Base-by-base conservation (phyloP, 164 flowering plant species). In the Saururus chinensis region DNA sequence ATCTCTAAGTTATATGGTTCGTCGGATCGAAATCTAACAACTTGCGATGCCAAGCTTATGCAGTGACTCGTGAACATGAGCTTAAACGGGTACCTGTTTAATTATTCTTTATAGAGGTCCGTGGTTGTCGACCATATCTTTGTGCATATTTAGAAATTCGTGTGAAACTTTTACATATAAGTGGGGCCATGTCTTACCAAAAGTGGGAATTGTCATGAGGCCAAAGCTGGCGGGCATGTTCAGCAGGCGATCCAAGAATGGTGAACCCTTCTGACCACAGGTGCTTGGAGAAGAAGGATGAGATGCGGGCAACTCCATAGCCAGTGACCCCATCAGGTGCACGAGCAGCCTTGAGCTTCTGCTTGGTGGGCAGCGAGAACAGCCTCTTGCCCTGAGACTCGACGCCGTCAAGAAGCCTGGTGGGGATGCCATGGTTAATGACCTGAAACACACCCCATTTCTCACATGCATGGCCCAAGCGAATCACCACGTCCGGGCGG, bases 221-320 rank as follows among this genome's bases (percentile, higher is more conserved):
- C 97, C 96, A 89, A 56, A 92, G 92, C 57, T 66, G 76, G 56
- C 85, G 79, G 40, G 86, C 93, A 56, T 88, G 93, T 30, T 89
- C 83, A 6, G 67, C 60, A 0, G 87, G 85, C 0, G 96, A 86
- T 0, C 93, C 96, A 30, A 70, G 64, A 24, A 89, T 78, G 56
- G 96, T 89, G 79, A 86, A 92, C 3, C 98, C 96, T 57, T 92
- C 97, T 0, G 82, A 82, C 98, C 98, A 92, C 84, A 89, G 76
- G 42, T 60, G 80, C 72, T 89, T 86, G 9, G 81, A 64, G 67
- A 82, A 89, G 72, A 89, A 86, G 19, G 83, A 71, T 4, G 96
- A 81, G 25, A 89, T 84, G 19, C 86, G 75, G 9, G 89, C 85
- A 0, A 74, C 66, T 9, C 98, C 96, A 42, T 89, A 92, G 25